These are phyloP conservation scores for Paraconiothyrium sp. DNA, from an alignment of 2,329 filamentous ascomycete species.

Conservation along the genomic window DNA sequence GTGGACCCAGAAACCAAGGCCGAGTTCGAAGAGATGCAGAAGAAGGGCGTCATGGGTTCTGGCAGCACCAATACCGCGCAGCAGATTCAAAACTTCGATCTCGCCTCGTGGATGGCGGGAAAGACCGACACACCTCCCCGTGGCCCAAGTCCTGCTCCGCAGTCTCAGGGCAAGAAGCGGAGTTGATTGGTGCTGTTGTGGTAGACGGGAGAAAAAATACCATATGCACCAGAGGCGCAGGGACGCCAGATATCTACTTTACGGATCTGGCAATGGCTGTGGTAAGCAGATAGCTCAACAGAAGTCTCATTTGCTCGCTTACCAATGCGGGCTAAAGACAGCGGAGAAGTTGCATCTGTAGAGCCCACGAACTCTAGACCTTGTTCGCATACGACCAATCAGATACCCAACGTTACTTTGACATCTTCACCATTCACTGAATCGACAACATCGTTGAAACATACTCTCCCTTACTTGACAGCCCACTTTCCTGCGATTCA, in stretches of 20 bases:
- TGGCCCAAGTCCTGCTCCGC: conserved; percentile 40
- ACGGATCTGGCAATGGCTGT: background rate
- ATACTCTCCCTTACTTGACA: no score
- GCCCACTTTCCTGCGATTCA: background rate
- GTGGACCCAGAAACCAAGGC: conserved; percentile 97
- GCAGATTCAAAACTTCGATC: conserved; percentile 70
- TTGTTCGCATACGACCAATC: background rate
- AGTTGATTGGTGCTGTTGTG: conserved; percentile 5
- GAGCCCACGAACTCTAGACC: background rate
- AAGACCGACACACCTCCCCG: conserved; percentile 47
- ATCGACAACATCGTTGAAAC: background rate
- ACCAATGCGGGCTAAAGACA: background rate
- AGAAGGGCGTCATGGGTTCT: conserved; percentile 70
- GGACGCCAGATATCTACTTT: background rate
- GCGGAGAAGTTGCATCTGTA: background rate
- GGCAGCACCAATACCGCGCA: conserved; percentile 53
- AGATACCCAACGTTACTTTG: conserved; percentile 2
- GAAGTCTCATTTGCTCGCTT: background rate
- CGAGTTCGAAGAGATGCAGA: conserved; percentile 91
- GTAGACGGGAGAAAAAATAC: background rate
- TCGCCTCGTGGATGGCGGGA: conserved; percentile 74
- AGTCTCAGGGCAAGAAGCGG: conserved; percentile 25
- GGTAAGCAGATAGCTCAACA: background rate
- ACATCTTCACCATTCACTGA: background rate
- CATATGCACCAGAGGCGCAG: background rate